A percentile compares a stretch with the other conserved stretches of the same genome.
These are phyloP conservation scores for Hygrocybe punicea DNA, from an alignment of 768 basidiomycete species.

Conservation along the genomic window DNA sequence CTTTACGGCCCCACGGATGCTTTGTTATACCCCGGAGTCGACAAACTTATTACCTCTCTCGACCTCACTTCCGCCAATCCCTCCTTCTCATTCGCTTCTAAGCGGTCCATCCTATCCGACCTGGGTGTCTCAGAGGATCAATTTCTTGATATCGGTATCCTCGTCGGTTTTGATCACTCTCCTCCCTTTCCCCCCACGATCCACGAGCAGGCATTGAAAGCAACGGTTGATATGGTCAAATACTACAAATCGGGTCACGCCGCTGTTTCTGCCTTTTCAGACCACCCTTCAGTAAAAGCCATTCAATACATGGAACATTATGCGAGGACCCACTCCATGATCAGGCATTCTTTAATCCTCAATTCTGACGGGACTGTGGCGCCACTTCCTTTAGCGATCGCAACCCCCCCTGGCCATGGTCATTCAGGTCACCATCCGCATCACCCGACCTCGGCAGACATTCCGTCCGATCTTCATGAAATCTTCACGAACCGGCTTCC, in stretches of 20 bases:
- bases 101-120: conserved; percentile 57
- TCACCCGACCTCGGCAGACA: conserved; percentile 78
- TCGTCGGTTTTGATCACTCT: conserved; percentile 84
- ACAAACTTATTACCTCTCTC: conserved; percentile 85
- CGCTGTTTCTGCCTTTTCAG: conserved; percentile 70
- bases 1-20: conserved; percentile 90
- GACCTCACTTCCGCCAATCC: conserved; percentile 68
- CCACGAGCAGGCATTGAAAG: conserved; percentile 78
- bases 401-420: conserved; percentile 47
- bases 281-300: conserved; percentile 79
- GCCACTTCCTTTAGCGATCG: conserved; percentile 74
- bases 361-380: conserved; percentile 79
- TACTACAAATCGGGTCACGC: conserved; percentile 88
- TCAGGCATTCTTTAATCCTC: conserved; percentile 88
- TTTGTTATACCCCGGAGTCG: conserved; percentile 80
- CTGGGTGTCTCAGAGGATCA: conserved; percentile 78
- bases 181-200: conserved; percentile 77
- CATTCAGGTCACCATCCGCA: conserved; percentile 57
- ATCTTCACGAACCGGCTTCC: conserved; percentile 93
- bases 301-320: conserved; percentile 82
- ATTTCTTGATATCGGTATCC: conserved; percentile 89
- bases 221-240: conserved; percentile 87
- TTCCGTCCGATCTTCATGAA: conserved; percentile 88
- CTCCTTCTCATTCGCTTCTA: conserved; percentile 81
- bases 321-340: conserved; percentile 84